Conservation (phyloP, 75 land plant species). For the Gnetum montanum region DNA sequence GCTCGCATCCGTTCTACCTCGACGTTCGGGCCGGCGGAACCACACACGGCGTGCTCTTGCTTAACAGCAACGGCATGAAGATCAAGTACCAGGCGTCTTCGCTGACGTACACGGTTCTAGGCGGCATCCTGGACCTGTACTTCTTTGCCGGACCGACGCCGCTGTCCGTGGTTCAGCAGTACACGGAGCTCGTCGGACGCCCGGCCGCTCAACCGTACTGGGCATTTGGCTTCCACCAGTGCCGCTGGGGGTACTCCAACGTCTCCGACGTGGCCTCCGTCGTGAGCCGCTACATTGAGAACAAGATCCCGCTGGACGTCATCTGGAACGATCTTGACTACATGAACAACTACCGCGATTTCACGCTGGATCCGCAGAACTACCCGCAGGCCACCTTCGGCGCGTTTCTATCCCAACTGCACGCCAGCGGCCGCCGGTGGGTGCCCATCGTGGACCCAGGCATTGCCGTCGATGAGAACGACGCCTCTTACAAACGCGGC, state of each 20-base stretch:
- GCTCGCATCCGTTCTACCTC: conserved; percentile 33
- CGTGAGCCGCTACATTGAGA: conserved; percentile 46
- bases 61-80: conserved; percentile 96
- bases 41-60: conserved; percentile 68
- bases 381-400: conserved; percentile 43
- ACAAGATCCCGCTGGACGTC: conserved; percentile 55
- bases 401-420: conserved; percentile 44
- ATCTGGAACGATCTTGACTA: conserved; percentile 86
- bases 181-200: conserved; percentile 60
- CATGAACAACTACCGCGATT: conserved; percentile 71
- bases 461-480: conserved; percentile 42
- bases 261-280: conserved; percentile 39
- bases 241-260: conserved; percentile 57
- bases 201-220: conserved; percentile 94
- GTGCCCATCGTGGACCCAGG: conserved; percentile 42
- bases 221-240: conserved; percentile 79
- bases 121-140: conserved; percentile 86
- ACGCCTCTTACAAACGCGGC: conserved; percentile 55
- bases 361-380: conserved; percentile 65
- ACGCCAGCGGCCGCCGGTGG: conserved; percentile 41
- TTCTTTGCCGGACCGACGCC: conserved; percentile 79
- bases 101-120: conserved; percentile 72
- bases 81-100: conserved; percentile 49
- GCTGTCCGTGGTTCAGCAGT: conserved; percentile 70
- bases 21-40: conserved; percentile 29